Evolutionary conservation across 73 alveolate species (phyloP).

Genomic region (Paramecium bursaria): DNA sequence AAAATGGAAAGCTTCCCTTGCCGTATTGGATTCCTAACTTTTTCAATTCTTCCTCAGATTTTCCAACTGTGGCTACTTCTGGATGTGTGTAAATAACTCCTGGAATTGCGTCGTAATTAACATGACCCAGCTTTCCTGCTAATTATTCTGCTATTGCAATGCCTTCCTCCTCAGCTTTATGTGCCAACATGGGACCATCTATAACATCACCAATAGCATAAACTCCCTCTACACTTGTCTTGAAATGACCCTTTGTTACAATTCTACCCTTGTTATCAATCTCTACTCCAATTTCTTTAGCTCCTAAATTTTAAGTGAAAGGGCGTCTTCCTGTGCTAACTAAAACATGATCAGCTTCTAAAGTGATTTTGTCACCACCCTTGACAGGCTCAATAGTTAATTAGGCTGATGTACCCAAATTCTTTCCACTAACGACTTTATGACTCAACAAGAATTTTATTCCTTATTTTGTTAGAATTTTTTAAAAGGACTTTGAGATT

Average conservation of each 20-base stretch:
- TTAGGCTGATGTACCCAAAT: slow-evolving; percentile 73
- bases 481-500: slow-evolving; percentile 83
- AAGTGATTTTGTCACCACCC: slow-evolving; percentile 75
- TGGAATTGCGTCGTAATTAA: slow-evolving; percentile 93
- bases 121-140: slow-evolving; percentile 90
- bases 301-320: slow-evolving; percentile 80
- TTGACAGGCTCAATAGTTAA: slow-evolving; percentile 82
- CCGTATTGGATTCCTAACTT: slow-evolving; percentile 80
- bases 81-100: slow-evolving; percentile 93
- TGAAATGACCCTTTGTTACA: slow-evolving; percentile 67
- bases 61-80: slow-evolving; percentile 96
- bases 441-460: slow-evolving; percentile 87
- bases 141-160: slow-evolving; percentile 88
- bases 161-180: slow-evolving; percentile 98
- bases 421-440: slow-evolving; percentile 85
- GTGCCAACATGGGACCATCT: slow-evolving; percentile 96
- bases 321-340: slow-evolving; percentile 95
- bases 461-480: slow-evolving; percentile 92
- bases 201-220: slow-evolving; percentile 93
- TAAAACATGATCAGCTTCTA: slow-evolving; percentile 85
- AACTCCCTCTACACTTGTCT: slow-evolving; percentile 73
- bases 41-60: slow-evolving; percentile 92
- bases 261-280: slow-evolving; percentile 80
- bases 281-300: slow-evolving; percentile 81
- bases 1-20: slow-evolving; percentile 93